A percentile compares a stretch with the other conserved stretches of the same genome.
Evolutionary conservation across 108 stramenopile genomes (phyloP).

Genomic region (Fragilaria radians): DNA sequence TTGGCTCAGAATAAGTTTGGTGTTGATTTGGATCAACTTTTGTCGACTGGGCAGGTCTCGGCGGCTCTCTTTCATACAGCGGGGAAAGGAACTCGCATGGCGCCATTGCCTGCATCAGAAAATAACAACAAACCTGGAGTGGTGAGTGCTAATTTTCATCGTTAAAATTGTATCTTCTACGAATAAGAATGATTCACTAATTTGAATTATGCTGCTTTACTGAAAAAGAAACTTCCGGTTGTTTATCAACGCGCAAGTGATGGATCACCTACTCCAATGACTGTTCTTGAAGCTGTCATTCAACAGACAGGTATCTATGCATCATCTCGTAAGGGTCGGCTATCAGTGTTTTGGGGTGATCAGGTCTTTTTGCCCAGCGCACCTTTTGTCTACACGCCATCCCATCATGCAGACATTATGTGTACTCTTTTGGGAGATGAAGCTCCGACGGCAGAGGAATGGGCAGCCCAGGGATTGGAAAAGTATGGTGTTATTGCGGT

Average conservation of each 20-base stretch:
- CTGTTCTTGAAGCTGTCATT: conserved; percentile 95
- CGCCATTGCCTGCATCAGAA: conserved; percentile 94
- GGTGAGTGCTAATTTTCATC: conserved; percentile 27
- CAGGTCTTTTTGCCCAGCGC: conserved; percentile 93
- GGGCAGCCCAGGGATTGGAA: conserved; percentile 89
- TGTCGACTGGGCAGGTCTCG: conserved; percentile 51
- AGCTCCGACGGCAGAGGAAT: conserved; percentile 84
- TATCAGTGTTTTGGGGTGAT: conserved; percentile 98
- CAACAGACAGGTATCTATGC: conserved; percentile 98
- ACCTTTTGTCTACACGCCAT: conserved; percentile 69
- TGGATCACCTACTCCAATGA: conserved; percentile 65
- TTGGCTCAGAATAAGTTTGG: conserved; percentile 61
- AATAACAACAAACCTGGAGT: conserved; percentile 99
- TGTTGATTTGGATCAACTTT: conserved; percentile 46
- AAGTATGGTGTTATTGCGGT: conserved; percentile 99
- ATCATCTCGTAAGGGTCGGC: conserved; percentile 83
- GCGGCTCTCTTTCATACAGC: conserved; percentile 97
- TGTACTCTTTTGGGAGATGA: conserved; percentile 88
- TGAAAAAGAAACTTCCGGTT: conserved; percentile 71
- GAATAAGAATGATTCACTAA: too few species aligned
- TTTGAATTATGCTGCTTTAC: background rate
- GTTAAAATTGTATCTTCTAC: background rate
- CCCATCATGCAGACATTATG: conserved; percentile 95
- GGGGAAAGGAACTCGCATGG: conserved; percentile 95
- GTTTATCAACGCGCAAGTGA: conserved; percentile 49